Base-by-base conservation (phyloP, 805 yeast species). In the Starmerella tilneyi region DNA sequence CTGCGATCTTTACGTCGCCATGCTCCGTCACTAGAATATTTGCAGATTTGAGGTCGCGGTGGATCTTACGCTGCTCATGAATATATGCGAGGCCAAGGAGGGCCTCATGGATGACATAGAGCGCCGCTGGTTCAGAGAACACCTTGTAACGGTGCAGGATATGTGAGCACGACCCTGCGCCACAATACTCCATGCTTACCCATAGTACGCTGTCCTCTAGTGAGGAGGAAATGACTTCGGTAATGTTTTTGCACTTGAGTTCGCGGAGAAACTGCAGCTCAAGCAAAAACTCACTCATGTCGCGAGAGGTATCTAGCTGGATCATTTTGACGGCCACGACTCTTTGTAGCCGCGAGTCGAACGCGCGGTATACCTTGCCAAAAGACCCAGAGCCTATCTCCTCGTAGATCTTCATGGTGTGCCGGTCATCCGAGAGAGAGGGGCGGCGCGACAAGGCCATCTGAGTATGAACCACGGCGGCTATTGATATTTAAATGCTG, bases 131-230 rank as follows among this genome's bases (percentile, higher is more conserved):
- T 56, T 85, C 94, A 16, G 64, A 64, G 35, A 86, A 63, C 22
- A 59, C 63, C 26, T 73, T 77, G 61, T 64, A 73, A 40, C 69
- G 67, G 56, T 71, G 76, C 33, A 89, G 58, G 45, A 62, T 31
- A 56, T 83, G 94, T 2, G 81, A 71, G 61, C 94, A 83, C 1
- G 96, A 84, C 0, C 96, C 96, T 23, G 94, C 96, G 11, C 89
- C 95, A 63, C 97, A 92, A 59, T 74, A 85, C 61, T 89, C 98
- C 96, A 92, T 84, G 5, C 80, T 80, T 39, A 89, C 83, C 81
- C 86, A 88, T 76, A 92, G 75, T 5, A 75, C 71, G 34, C 76
- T 75, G 35, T 77, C 84, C 35, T 70, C 67, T 4, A 81, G 61
- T 56, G 76, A 74, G 1, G 95, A 78, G 39, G 77, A 78, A 55